Base-by-base conservation (phyloP, 441 rosid species). In the Rhodomyrtus psidioides region DNA sequence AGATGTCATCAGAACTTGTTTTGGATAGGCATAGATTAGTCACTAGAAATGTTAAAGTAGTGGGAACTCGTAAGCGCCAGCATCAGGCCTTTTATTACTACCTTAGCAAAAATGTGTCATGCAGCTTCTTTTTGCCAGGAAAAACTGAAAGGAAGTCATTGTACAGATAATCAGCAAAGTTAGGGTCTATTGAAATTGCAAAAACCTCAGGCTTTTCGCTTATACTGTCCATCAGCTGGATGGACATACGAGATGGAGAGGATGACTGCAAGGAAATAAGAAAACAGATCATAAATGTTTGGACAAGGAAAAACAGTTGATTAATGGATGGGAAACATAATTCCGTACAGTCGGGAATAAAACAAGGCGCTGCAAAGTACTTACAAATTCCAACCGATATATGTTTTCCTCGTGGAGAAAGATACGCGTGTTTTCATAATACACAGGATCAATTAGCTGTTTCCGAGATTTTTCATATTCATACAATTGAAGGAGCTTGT, bases 191-290 rank as follows among this genome's bases (percentile, higher is more conserved):
- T 88, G 96, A 93, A 87, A 95, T 93, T 84, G 98, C 94, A 83
- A 97, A 92, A 70, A 94, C 96, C 91, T 96, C 99, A 75, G 98
- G 98, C 92, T 98, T 98, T 88, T 94, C 98, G 86, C 91, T 97
- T 85, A 94, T 93, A 53, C 90, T 91, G 91, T 95, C 98, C 96
- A 98, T 94, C 83, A 96, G 96, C 93, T 95, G 98, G 87, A 96
- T 89, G 82, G 96, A 94, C 89, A 98, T 90, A 84, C 81, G 89
- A 24, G 94, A 89, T 82, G 96, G 79, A 70, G 79, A 70, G 79
- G 79, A 90, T 84, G 92, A 91, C 95, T 96, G 95, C 95, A 95
- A 53, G 55, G 60, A 60, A 19, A 75, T 34, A 62, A 34, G 55
- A 57, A 74, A 55, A 70, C 49, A 70, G 49, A 70, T 70, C 49